Evolutionary conservation across 2,329 filamentous ascomycete genomes (phyloP).

Genomic region (Phyllosticta ampelicida): DNA sequence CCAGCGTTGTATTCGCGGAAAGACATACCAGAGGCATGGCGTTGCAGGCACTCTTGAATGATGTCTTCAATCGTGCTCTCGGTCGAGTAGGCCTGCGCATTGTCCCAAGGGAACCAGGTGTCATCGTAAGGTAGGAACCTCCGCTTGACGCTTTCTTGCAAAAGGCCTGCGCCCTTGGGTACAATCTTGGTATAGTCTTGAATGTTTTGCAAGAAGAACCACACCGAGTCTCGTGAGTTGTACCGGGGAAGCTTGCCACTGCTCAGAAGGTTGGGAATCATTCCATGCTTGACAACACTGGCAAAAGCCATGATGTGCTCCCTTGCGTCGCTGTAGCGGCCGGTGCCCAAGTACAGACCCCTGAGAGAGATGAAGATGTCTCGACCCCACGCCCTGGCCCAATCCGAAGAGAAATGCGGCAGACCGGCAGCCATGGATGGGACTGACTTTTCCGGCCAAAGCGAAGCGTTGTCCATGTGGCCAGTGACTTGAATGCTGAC

Average conservation of each 20-base stretch:
- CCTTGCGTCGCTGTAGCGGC: constrained; percentile 75
- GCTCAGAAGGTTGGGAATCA: constrained; percentile 90
- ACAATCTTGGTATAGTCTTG: constrained; percentile 83
- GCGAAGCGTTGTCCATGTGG: constrained; percentile 75
- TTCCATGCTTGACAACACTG: constrained; percentile 92
- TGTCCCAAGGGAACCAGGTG: constrained; percentile 77
- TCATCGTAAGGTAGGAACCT: constrained; percentile 94
- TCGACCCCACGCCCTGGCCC: constrained; percentile 94
- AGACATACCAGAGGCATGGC: constrained; percentile 80
- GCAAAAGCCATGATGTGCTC: constrained; percentile 94
- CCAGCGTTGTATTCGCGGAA: constrained; percentile 95
- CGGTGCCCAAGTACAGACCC: constrained; percentile 83
- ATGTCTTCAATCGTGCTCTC: constrained; percentile 78
- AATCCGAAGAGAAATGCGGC: constrained; percentile 86
- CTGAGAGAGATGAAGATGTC: constrained; percentile 95
- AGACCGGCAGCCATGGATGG: constrained; percentile 84
- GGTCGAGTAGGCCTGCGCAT: constrained; percentile 73
- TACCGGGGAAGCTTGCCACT: constrained; percentile 80
- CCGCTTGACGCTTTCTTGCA: constrained; percentile 67
- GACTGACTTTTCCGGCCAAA: constrained; percentile 77
- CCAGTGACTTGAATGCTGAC: constrained; percentile 88
- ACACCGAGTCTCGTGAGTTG: constrained; percentile 91
- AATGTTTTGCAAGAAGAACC: constrained; percentile 95
- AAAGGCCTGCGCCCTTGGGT: constrained; percentile 61
- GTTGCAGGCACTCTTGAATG: constrained; percentile 85